These are phyloP conservation scores for Erysimum cheiranthoides DNA, from an alignment of 345 rosid species.

Conservation along the genomic window DNA sequence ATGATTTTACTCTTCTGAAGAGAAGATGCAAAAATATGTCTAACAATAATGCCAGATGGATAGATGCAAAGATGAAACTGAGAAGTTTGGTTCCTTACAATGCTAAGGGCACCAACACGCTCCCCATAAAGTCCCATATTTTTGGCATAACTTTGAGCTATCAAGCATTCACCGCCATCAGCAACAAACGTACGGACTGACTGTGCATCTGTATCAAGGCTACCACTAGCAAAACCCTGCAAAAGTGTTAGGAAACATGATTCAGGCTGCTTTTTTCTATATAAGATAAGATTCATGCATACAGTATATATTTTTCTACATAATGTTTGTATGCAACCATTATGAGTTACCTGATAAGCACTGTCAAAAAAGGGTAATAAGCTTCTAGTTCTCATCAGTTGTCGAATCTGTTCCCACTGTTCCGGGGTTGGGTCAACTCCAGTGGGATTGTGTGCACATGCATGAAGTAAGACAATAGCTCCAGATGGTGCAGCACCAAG, in stretches of 20 bases:
- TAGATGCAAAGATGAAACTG: slow-evolving; percentile 18
- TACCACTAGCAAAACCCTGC: slow-evolving; percentile 82
- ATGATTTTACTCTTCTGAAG: slow-evolving; percentile 1
- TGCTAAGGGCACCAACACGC: slow-evolving; percentile 84
- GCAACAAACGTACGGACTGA: slow-evolving; percentile 67
- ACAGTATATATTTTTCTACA: background rate
- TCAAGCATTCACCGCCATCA: slow-evolving; percentile 75
- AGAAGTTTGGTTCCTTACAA: slow-evolving; percentile 56
- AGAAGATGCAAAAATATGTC: slow-evolving; percentile 17
- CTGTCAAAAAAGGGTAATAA: slow-evolving; percentile 93
- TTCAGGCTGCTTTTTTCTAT: slow-evolving; percentile 22
- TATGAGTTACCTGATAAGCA: slow-evolving; percentile 81
- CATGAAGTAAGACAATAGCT: slow-evolving; percentile 93
- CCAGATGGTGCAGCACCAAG: slow-evolving; percentile 87
- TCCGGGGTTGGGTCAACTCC: slow-evolving; percentile 93
- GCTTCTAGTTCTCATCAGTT: slow-evolving; percentile 71
- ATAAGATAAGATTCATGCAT: slow-evolving; percentile 1
- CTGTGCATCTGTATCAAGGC: slow-evolving; percentile 70
- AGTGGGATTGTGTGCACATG: slow-evolving; percentile 98
- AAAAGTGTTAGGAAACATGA: slow-evolving; percentile 16
- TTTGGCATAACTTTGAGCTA: slow-evolving; percentile 77
- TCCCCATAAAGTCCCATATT: slow-evolving; percentile 85
- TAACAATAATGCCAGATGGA: slow-evolving; percentile 22
- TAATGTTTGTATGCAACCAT: background rate
- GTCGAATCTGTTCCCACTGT: slow-evolving; percentile 93